phyloP scores from a whole-genome alignment of 148 eudicot species.

The Pharnaceum exiguum region DNA sequence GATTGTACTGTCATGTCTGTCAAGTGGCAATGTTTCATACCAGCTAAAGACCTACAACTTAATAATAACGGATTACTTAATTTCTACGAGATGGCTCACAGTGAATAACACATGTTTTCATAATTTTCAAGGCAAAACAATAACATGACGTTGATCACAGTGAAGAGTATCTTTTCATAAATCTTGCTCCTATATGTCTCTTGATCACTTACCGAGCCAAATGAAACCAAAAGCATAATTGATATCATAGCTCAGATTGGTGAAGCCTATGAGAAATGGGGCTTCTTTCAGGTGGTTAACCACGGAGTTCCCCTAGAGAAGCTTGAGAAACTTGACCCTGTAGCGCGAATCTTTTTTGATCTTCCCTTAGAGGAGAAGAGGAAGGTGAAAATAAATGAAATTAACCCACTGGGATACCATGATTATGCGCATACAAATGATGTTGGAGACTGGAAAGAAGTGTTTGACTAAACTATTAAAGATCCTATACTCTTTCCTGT shows the following conservation, averaged over 20 bases:
- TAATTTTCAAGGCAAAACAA: no score
- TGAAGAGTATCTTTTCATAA: conserved; percentile 33
- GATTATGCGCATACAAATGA: conserved; percentile 47
- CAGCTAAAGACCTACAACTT: no score
- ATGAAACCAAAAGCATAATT: background rate
- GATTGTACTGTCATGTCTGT: no score
- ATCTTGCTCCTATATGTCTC: conserved; percentile 28
- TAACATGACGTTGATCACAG: conserved; percentile 37
- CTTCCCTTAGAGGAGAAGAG: conserved; percentile 39
- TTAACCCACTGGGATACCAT: conserved; percentile 38
- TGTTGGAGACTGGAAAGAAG: conserved; percentile 52
- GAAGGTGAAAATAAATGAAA: conserved; percentile 33
- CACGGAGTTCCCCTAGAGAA: conserved; percentile 36
- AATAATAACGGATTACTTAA: no score
- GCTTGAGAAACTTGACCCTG: conserved; percentile 25
- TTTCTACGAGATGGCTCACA: no score
- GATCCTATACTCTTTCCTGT: conserved; percentile 21
- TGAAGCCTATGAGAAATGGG: conserved; percentile 44
- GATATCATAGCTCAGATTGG: conserved; percentile 28
- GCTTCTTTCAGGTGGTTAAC: conserved; percentile 52
- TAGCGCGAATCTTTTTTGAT: conserved; percentile 31
- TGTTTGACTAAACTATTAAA: conserved; percentile 32
- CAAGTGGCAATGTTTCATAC: no score
- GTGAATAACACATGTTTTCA: no score
- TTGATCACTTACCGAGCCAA: conserved; percentile 11